Conservation (phyloP, 306 rosid species). For the Oxytropis ochrocephala region DNA sequence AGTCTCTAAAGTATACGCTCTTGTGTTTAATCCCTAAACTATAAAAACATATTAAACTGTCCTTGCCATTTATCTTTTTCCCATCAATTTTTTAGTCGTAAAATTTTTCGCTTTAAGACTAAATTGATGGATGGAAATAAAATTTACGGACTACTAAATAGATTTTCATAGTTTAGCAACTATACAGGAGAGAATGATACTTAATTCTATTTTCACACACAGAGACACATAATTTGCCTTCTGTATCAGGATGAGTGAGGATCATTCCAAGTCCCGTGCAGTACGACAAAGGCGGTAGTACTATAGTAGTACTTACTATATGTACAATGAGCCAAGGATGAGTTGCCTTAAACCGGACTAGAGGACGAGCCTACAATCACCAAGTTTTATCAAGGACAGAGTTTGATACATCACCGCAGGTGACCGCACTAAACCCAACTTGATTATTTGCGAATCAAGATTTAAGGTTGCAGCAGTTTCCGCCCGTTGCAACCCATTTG, state of each 20-base stretch:
- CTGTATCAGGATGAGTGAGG: conserved; percentile 9
- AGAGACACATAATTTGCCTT: conserved; percentile 8
- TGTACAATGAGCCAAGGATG: conserved; percentile 70
- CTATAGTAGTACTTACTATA: background rate
- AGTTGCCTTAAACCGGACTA: conserved; percentile 65
- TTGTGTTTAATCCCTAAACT: too few species aligned
- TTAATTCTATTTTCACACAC: conserved; percentile 15
- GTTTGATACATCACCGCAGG: conserved; percentile 12
- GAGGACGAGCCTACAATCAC: conserved; percentile 31
- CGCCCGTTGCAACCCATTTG: conserved; percentile 74
- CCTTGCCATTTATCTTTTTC: too few species aligned
- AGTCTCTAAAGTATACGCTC: too few species aligned
- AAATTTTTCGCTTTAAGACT: too few species aligned
- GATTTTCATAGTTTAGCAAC: too few species aligned
- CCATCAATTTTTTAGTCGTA: too few species aligned
- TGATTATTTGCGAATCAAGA: conserved; percentile 39
- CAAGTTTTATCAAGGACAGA: conserved; percentile 41
- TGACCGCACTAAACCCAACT: conserved; percentile 41
- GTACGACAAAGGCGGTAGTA: conserved; percentile 14
- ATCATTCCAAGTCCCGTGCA: background rate
- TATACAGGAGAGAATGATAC: too few species aligned
- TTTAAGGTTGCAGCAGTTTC: conserved; percentile 62
- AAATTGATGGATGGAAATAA: too few species aligned
- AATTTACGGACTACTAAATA: too few species aligned
- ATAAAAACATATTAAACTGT: too few species aligned